phyloP scores from a whole-genome alignment of 768 basidiomycete species.

The Hygrocybe punicea region DNA sequence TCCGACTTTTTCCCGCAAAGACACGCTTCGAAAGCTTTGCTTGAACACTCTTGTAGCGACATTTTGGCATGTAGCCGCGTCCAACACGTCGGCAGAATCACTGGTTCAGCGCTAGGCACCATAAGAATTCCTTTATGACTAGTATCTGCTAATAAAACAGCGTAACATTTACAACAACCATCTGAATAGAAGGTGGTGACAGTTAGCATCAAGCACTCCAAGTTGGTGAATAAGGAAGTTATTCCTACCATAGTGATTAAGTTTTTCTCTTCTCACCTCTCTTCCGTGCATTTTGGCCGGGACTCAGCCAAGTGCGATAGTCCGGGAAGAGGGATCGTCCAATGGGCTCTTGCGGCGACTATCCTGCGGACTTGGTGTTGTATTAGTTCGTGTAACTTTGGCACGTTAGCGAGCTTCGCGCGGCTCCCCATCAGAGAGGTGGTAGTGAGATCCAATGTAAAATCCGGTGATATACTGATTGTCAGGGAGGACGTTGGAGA shows the following conservation, averaged over 20 bases:
- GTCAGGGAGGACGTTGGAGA: slow-evolving; percentile 59
- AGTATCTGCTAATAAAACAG: neutral
- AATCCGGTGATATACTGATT: slow-evolving; percentile 77
- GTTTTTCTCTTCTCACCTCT: neutral
- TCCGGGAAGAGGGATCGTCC: slow-evolving; percentile 68
- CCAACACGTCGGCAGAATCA: too few relatives aligned
- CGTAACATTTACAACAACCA: too few relatives aligned
- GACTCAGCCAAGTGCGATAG: slow-evolving; percentile 40
- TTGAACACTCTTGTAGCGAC: too few relatives aligned
- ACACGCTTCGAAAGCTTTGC: too few relatives aligned
- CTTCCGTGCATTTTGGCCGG: neutral
- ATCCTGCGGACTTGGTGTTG: slow-evolving; percentile 74
- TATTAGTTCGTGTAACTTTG: slow-evolving; percentile 94
- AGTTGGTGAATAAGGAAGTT: neutral
- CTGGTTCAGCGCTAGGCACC: too few relatives aligned
- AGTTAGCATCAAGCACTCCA: too few relatives aligned
- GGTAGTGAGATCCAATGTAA: slow-evolving; percentile 81
- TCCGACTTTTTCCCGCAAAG: too few relatives aligned
- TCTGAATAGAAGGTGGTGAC: too few relatives aligned
- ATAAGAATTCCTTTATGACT: too few relatives aligned
- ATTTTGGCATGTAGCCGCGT: too few relatives aligned
- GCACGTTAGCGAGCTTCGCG: slow-evolving; percentile 96
- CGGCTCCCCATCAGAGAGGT: slow-evolving; percentile 92
- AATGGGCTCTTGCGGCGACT: slow-evolving; percentile 56
- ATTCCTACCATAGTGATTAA: neutral